Conservation (phyloP, 805 yeast species). For the Cyberlindnera bimundalis region DNA sequence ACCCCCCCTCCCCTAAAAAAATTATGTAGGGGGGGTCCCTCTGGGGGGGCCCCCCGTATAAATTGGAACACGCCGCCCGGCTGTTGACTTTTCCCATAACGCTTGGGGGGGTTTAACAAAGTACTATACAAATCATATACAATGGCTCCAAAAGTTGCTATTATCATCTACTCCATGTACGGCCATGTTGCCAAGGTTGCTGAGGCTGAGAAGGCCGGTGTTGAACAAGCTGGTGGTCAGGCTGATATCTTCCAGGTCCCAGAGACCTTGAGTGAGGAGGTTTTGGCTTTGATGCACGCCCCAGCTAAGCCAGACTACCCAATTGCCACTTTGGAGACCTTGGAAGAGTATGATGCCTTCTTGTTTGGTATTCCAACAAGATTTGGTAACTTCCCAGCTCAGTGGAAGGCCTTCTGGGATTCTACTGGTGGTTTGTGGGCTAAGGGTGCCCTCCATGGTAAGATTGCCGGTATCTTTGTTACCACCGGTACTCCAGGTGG, state of each 20-base stretch:
- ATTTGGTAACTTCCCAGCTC: slow-evolving; percentile 73
- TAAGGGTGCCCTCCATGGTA: slow-evolving; percentile 62
- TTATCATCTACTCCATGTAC: slow-evolving; percentile 69
- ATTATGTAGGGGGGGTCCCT: too few species aligned
- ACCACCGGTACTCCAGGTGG: slow-evolving; percentile 74
- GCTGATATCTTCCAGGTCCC: slow-evolving; percentile 78
- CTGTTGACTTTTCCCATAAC: too few species aligned
- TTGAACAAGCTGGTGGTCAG: slow-evolving; percentile 62
- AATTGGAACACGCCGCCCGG: too few species aligned
- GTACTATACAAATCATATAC: slow-evolving; percentile 5
- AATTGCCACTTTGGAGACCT: slow-evolving; percentile 51
- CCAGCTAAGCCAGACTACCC: slow-evolving; percentile 57
- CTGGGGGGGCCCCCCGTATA: too few species aligned
- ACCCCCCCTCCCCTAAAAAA: too few species aligned
- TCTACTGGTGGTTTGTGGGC: slow-evolving; percentile 77
- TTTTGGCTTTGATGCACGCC: slow-evolving; percentile 63
- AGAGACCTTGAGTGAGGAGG: slow-evolving; percentile 67
- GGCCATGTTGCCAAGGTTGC: slow-evolving; percentile 75
- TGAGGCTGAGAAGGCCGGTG: slow-evolving; percentile 63
- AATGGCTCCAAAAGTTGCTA: slow-evolving; percentile 37
- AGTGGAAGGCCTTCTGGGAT: slow-evolving; percentile 75
- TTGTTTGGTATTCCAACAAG: slow-evolving; percentile 80
- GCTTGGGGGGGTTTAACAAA: too few species aligned
- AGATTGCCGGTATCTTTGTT: slow-evolving; percentile 69
- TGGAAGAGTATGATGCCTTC: slow-evolving; percentile 66